A percentile compares a stretch with the other conserved stretches of the same genome.
Conservation (phyloP, 225 moss, liverwort and hornwort species). For the Straminergon stramineum region DNA sequence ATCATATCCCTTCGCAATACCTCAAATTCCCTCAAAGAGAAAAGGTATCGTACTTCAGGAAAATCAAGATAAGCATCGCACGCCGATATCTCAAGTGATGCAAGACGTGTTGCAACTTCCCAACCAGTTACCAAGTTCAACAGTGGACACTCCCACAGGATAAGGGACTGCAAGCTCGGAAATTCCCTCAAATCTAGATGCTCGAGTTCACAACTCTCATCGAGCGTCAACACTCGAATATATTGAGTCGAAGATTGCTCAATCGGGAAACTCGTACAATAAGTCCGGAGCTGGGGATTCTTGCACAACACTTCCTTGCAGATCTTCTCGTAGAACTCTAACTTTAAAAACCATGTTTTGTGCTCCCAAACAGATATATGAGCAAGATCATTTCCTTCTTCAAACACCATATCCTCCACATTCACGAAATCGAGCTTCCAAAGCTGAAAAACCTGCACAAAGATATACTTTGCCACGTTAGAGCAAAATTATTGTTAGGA, state of each 20-base stretch:
- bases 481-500: neutral
- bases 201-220: accelerated
- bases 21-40: neutral
- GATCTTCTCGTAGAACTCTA: accelerated
- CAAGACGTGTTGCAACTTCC: neutral
- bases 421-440: neutral
- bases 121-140: neutral
- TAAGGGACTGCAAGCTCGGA: neutral
- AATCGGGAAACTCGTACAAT: neutral
- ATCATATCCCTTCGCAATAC: no score
- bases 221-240: neutral
- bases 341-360: neutral
- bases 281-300: neutral
- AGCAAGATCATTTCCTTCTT: neutral
- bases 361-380: neutral
- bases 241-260: neutral
- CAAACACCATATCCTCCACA: neutral
- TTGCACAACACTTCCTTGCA: neutral
- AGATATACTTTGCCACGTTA: neutral
- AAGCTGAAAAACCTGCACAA: neutral
- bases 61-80: neutral
- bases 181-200: neutral
- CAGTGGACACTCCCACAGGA: accelerated
- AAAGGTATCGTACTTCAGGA: neutral
- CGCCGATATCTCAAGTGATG: accelerated